Evolutionary conservation across 768 basidiomycete species (phyloP), one percentile per base, ranked within the genome.

Genomic region (Lentinula boryana): DNA sequence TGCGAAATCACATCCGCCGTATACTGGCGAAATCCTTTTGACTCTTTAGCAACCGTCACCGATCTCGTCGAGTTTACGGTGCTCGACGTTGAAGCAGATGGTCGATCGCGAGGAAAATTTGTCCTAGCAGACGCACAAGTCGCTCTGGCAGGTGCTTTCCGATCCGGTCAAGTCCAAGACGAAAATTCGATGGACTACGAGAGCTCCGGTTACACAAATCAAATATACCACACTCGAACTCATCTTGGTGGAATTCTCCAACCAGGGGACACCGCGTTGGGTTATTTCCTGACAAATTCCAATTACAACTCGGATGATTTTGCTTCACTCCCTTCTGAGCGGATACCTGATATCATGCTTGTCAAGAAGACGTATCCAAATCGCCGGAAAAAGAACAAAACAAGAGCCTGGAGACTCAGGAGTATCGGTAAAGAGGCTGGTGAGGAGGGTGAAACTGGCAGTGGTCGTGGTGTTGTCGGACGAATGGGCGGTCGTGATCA

Each of bases 291-390:
- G 62, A 87, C 88, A 8, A 86, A 90, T 62, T 77, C 88, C 63
- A 99, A 99, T 77, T 97, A 88, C 81, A 99, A 98, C 79, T 92
- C 89, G 61, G 86, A 90, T 61, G 86, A 87, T 60, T 98, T 88
- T 68, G 85, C 92, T 5, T 73, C 79, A 32, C 78, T 97, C 23
- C 79, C 83, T 1, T 63, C 76, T 27, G 80, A 81, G 18, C 84
- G 89, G 41, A 80, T 96, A 58, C 97, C 96, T 2, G 95, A 98
- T 67, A 86, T 97, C 64, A 84, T 99, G 36, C 84, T 99, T 15
- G 89, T 97, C 63, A 91, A 92, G 78, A 98, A 99, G 80, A 83
- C 92, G 52, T 98, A 98, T 74, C 96, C 95, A 53, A 91, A 93
- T 74, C 78, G 94, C 36, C 75, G 95, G 61, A 97, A 96, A 81